These are phyloP conservation scores for Zopfochytrium polystomum DNA, from an alignment of 371 early-diverging fungal genomes.

Conservation along the genomic window DNA sequence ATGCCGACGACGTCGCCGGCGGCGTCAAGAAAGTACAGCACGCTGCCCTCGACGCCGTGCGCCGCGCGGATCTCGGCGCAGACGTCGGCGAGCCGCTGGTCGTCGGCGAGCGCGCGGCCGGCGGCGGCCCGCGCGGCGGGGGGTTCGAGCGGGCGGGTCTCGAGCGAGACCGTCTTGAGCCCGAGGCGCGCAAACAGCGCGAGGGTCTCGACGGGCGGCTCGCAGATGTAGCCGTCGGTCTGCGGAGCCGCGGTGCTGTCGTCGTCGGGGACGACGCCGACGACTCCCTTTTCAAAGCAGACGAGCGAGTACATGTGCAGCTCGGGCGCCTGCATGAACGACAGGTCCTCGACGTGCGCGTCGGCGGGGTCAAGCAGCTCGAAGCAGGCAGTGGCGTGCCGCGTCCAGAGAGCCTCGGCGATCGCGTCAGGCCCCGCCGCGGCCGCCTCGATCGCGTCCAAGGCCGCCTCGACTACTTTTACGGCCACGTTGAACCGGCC, in stretches of 20 bases:
- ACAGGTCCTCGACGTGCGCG: constrained; percentile 15
- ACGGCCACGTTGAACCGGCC: too few relatives aligned
- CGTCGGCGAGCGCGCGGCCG: too few relatives aligned
- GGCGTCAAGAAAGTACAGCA: constrained; percentile 12
- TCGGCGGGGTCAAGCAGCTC: constrained; percentile 14
- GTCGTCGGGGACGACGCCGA: too few relatives aligned
- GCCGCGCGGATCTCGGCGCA: neutral
- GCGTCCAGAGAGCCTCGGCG: constrained; percentile 7
- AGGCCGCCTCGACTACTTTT: too few relatives aligned
- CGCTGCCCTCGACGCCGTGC: constrained; percentile 8
- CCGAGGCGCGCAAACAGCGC: too few relatives aligned
- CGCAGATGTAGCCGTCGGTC: constrained; percentile 4
- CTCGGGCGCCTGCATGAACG: constrained; percentile 1
- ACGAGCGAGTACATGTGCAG: constrained; percentile 13
- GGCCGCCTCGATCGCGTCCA: too few relatives aligned
- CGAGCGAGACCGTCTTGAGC: too few relatives aligned
- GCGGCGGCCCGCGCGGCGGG: too few relatives aligned
- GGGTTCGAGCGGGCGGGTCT: too few relatives aligned
- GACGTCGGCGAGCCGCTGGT: neutral
- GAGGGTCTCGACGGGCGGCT: too few relatives aligned
- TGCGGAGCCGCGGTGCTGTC: too few relatives aligned
- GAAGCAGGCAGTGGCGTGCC: constrained; percentile 12
- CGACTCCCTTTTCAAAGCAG: constrained; percentile 7
- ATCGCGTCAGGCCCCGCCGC: too few relatives aligned
- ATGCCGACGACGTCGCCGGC: constrained; percentile 7